Evolutionary conservation across 2,329 filamentous ascomycete genomes (phyloP), one percentile per base, ranked within the genome.

Genomic region (Didymella keratinophila): DNA sequence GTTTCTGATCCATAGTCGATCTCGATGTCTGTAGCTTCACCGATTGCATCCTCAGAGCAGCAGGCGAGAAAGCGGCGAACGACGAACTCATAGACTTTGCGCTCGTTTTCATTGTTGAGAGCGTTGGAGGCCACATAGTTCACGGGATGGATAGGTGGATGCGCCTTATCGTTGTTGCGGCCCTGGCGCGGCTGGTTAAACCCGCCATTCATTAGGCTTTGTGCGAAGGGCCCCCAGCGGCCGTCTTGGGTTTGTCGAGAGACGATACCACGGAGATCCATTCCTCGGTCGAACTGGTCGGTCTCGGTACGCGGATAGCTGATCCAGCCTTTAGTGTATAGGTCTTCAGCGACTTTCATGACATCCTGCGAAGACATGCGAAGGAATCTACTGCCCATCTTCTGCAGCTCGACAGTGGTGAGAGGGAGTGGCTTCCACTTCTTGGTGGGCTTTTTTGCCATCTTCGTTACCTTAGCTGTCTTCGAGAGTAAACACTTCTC

Each of bases 221-320:
- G 89, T 4, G 94, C 93, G 75, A 93, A 97, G 20, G 79, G 74
- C 0, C 93, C 93, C 95, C 94, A 99, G 62, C 83, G 79, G 41
- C 81, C 79, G 71, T 93, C 91, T 58, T 88, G 87, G 1, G 86
- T 87, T 76, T 99, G 95, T 71, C 96, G 97, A 69, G 91, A 87
- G 18, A 97, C 85, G 9, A 99, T 81, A 21, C 84, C 85, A 62
- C 86, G 87, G 20, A 99, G 83, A 72, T 98, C 89, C 81, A 98
- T 97, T 4, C 86, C 94, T 69, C 87, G 87, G 71, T 97, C 93
- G 71, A 98, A 99, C 30, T 94, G 90, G 76, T 99, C 95, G 0
- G 95, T 99, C 77, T 99, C 95, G 0, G 95, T 99, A 77, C 95
- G 88, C 1, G 95, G 95, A 77, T 99, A 99, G 76, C 93, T 97